Evolutionary conservation across 2,329 filamentous ascomycete genomes (phyloP).

Genomic region (Stagonosporopsis vannaccii): DNA sequence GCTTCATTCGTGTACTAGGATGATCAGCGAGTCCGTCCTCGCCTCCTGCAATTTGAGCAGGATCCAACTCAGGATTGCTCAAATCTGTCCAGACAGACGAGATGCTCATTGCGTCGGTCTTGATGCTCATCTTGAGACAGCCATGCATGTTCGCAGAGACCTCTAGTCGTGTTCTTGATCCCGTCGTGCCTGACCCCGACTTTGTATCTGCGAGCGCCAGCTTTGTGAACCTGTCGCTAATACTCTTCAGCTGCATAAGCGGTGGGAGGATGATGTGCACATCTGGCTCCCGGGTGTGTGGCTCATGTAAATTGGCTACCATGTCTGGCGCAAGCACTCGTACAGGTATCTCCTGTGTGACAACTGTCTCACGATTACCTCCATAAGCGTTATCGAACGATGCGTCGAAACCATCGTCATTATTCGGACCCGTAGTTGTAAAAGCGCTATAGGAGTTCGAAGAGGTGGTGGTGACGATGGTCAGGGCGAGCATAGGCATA

Average conservation of each 20-base stretch:
- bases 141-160: constrained; percentile 96
- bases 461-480: constrained; percentile 77
- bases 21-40: constrained; percentile 75
- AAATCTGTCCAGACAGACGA: constrained; percentile 85
- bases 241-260: constrained; percentile 86
- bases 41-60: constrained; percentile 71
- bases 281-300: constrained; percentile 86
- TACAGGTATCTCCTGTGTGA: constrained; percentile 96
- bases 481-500: constrained; percentile 85
- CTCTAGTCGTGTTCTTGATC: constrained; percentile 68
- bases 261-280: constrained; percentile 92
- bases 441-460: constrained; percentile 55
- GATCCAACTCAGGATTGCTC: constrained; percentile 86
- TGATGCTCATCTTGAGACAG: constrained; percentile 77
- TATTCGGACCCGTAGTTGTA: constrained; percentile 33
- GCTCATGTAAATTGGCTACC: constrained; percentile 94
- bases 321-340: constrained; percentile 82
- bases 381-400: constrained; percentile 43
- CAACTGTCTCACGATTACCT: constrained; percentile 82
- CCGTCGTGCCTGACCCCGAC: constrained; percentile 45
- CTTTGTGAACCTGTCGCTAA: constrained; percentile 94
- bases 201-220: constrained; percentile 60
- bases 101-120: constrained; percentile 84
- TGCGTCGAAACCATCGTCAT: constrained; percentile 38
- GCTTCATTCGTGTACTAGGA: constrained; percentile 80